These are phyloP conservation scores for Papilionanthe hybrid DNA, from an alignment of 116 monocot genomes.

Conservation along the genomic window DNA sequence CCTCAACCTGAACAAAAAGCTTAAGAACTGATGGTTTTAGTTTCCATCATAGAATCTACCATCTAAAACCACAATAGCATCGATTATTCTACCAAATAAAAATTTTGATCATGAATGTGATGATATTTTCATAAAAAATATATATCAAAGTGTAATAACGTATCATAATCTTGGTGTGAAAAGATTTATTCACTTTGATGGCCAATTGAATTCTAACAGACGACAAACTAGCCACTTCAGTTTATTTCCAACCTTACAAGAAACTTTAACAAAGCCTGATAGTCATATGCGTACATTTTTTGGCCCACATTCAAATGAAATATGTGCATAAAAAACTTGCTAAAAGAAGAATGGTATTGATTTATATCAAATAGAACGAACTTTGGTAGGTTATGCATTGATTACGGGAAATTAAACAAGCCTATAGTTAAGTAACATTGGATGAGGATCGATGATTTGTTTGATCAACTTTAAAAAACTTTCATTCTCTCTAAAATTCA, in stretches of 20 bases:
- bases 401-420: too few species aligned
- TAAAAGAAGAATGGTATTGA: too few species aligned
- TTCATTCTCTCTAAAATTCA: too few species aligned
- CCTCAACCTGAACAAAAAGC: neutral
- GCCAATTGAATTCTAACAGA: slow-evolving; percentile 1
- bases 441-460: too few species aligned
- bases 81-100: neutral
- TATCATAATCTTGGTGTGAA: neutral
- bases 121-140: neutral
- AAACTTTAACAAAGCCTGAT: neutral
- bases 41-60: neutral
- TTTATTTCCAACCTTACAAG: neutral
- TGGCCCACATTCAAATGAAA: too few species aligned
- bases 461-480: too few species aligned
- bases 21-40: neutral
- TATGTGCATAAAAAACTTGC: too few species aligned
- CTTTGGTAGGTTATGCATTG: too few species aligned
- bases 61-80: neutral
- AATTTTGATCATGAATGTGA: neutral
- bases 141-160: neutral
- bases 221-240: neutral
- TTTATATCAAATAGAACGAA: too few species aligned
- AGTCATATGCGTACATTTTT: too few species aligned
- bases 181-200: neutral
- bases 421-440: too few species aligned